Percentiles rank a stretch among this genome's conserved stretches.
phyloP scores from a whole-genome alignment of 495 filamentous ascomycete genomes.

The Staphylotrichum tortipilum region DNA sequence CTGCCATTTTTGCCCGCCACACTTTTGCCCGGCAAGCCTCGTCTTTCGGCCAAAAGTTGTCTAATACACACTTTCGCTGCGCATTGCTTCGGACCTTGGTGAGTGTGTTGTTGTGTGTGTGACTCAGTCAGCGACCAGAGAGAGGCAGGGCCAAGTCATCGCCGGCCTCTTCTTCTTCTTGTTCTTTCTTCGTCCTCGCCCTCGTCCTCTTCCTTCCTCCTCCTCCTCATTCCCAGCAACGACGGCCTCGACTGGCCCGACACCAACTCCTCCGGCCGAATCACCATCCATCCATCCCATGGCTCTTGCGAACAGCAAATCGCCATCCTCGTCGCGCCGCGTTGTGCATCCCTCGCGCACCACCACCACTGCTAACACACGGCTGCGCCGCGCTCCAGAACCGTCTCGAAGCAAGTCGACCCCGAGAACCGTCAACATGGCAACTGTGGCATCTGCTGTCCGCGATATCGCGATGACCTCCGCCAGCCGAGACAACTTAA shows the following conservation, averaged over 20 bases:
- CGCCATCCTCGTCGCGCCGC: conserved; percentile 12
- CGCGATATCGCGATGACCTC: conserved; percentile 62
- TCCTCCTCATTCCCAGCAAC: background rate
- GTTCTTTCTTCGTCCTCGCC: background rate
- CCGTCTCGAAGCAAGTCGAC: conserved; percentile 40
- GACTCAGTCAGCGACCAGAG: conserved; percentile 7
- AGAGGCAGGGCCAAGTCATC: background rate
- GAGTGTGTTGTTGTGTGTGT: too few relatives aligned
- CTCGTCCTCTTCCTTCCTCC: background rate
- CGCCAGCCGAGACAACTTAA: conserved; percentile 53
- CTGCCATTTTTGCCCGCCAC: conserved; percentile 32
- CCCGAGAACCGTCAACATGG: conserved; percentile 43
- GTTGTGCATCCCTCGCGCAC: conserved; percentile 8
- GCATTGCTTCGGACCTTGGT: conserved; percentile 17
- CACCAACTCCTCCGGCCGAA: too few relatives aligned
- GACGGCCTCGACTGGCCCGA: too few relatives aligned
- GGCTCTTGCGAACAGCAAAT: background rate
- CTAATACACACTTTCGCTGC: conserved; percentile 25
- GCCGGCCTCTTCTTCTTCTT: too few relatives aligned
- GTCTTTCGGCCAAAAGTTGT: conserved; percentile 31
- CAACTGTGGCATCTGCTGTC: conserved; percentile 50
- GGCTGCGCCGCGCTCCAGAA: conserved; percentile 26
- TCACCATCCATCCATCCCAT: too few relatives aligned
- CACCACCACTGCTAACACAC: conserved; percentile 15
- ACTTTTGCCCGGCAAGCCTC: conserved; percentile 25